A percentile compares a stretch with the other conserved stretches of the same genome.
Conservation (phyloP, 1,284 basidiomycete species). For the Leccinum idahoense region DNA sequence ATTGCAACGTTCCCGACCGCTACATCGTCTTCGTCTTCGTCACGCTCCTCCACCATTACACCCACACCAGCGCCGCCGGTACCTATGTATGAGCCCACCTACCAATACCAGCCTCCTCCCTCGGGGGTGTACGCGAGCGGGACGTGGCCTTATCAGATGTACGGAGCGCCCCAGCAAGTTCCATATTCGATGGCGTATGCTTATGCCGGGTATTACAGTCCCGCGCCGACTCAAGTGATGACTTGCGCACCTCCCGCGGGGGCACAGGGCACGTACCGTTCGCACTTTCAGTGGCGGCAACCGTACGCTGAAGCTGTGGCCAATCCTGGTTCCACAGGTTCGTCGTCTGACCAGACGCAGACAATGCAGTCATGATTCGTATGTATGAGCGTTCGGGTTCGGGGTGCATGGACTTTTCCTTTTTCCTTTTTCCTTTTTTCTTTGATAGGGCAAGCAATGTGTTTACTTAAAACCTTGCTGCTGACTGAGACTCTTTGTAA, state of each 20-base stretch:
- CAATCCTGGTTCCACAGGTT: slow-evolving; percentile 20
- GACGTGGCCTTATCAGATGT: slow-evolving; percentile 31
- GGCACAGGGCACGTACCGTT: slow-evolving; percentile 23
- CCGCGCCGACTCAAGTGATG: slow-evolving; percentile 7
- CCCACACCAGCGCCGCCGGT: slow-evolving; percentile 13
- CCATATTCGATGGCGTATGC: slow-evolving; percentile 20
- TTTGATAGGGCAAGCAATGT: background rate
- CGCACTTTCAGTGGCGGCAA: slow-evolving; percentile 38
- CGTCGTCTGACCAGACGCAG: slow-evolving; percentile 14
- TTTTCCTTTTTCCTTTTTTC: background rate
- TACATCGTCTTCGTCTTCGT: slow-evolving; percentile 18
- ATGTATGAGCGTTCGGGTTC: background rate
- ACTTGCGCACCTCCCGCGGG: slow-evolving; percentile 14
- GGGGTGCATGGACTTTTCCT: background rate
- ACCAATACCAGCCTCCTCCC: slow-evolving; percentile 20
- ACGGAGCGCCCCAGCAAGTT: slow-evolving; percentile 12
- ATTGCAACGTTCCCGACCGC: slow-evolving; percentile 34
- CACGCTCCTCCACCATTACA: slow-evolving; percentile 21
- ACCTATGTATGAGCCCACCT: slow-evolving; percentile 20
- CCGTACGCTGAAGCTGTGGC: slow-evolving; percentile 30
- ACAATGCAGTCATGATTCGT: slow-evolving; percentile 14
- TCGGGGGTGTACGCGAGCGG: slow-evolving; percentile 24
- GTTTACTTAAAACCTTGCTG: background rate
- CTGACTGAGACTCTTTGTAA: background rate
- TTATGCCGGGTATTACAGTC: slow-evolving; percentile 15